Percentiles rank a stretch among this genome's conserved stretches.
Evolutionary conservation across 352 stramenopile species (phyloP).

Genomic region (Globisporangium viniferum): DNA sequence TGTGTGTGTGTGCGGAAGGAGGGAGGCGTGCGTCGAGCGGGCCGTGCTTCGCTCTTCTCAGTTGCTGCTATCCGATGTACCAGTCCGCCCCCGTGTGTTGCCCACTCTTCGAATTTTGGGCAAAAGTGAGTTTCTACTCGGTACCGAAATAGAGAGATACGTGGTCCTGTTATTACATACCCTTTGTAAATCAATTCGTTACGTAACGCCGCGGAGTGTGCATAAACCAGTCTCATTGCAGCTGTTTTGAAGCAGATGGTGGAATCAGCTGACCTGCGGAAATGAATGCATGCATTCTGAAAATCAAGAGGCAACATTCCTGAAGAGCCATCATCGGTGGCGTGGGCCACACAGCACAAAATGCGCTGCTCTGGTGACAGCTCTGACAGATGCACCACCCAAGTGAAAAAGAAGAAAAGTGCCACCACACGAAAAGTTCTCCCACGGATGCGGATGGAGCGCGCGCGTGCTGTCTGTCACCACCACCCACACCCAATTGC

Average conservation of each 20-base stretch:
- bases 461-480: neutral
- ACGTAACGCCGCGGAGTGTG: neutral
- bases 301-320: constrained; percentile 1
- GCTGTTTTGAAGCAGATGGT: neutral
- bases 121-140: neutral
- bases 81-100: neutral
- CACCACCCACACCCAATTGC: neutral
- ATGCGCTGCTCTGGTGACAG: neutral
- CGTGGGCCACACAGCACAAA: neutral
- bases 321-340: no score
- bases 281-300: constrained; percentile 7
- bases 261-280: neutral
- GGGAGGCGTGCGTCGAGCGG: neutral
- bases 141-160: neutral
- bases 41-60: neutral
- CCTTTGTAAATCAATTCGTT: neutral
- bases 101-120: constrained; percentile 8
- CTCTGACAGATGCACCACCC: neutral
- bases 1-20: neutral
- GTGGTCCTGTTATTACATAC: neutral
- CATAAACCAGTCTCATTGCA: neutral
- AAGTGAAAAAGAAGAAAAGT: neutral
- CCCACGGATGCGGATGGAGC: neutral
- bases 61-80: neutral
- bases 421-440: constrained; percentile 11